phyloP scores from a whole-genome alignment of 306 rosid species.

The Gastrolobium bilobum region DNA sequence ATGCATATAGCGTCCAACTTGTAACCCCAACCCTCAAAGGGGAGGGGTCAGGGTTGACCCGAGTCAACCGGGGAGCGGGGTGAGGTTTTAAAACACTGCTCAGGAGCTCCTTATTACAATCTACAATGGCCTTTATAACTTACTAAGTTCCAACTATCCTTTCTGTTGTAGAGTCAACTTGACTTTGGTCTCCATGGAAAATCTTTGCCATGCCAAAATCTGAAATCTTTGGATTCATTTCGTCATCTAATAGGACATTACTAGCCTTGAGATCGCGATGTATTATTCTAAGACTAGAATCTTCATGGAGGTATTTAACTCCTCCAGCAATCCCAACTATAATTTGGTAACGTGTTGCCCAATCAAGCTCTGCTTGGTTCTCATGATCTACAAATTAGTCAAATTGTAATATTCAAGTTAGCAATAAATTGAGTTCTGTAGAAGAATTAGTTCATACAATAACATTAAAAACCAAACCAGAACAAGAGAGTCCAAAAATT shows the following conservation, averaged over 20 bases:
- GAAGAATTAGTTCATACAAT: not conserved
- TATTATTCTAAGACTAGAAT: constrained; percentile 59
- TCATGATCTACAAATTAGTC: constrained; percentile 35
- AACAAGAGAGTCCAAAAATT: not conserved
- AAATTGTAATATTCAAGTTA: not conserved
- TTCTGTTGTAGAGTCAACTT: constrained; percentile 43
- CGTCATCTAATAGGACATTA: constrained; percentile 56
- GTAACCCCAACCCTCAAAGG: too few species aligned
- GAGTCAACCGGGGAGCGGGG: too few species aligned
- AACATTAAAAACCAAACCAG: not conserved
- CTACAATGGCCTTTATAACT: constrained; percentile 22
- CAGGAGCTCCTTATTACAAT: not conserved
- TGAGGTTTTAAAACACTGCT: too few species aligned
- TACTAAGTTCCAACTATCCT: constrained; percentile 70
- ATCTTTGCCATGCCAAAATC: constrained; percentile 73
- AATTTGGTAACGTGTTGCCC: constrained; percentile 58
- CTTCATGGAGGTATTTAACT: constrained; percentile 65
- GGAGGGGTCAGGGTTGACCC: too few species aligned
- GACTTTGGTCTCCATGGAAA: constrained; percentile 49
- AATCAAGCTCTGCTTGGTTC: constrained; percentile 46
- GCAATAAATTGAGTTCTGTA: not conserved
- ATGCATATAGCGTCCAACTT: too few species aligned
- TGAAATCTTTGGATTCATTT: constrained; percentile 66
- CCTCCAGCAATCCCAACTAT: constrained; percentile 60
- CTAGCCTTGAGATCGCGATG: constrained; percentile 70